Evolutionary conservation across 2,329 filamentous ascomycete genomes (phyloP).

Genomic region (Beauveria medogensis): DNA sequence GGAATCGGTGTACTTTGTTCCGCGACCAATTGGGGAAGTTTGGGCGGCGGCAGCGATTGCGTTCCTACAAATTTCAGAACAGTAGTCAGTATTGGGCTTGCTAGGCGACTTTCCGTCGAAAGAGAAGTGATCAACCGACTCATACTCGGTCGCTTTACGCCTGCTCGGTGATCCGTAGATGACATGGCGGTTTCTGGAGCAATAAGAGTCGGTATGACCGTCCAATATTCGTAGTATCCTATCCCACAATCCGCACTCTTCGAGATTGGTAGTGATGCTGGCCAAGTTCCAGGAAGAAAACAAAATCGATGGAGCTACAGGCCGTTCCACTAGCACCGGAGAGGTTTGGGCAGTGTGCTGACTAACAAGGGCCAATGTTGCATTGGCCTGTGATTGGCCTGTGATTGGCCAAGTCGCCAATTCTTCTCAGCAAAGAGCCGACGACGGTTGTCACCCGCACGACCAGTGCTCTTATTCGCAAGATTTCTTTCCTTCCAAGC

Average conservation of each 20-base stretch:
- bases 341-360: not conserved
- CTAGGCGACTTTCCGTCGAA: not conserved
- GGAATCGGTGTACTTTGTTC: conserved; percentile 85
- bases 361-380: not conserved
- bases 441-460: too few relatives aligned
- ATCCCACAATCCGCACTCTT: not conserved
- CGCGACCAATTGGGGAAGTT: conserved; percentile 83
- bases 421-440: not conserved
- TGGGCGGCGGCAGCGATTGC: conserved; percentile 87
- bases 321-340: not conserved
- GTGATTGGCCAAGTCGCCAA: not conserved
- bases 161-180: conserved; percentile 31
- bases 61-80: conserved; percentile 51
- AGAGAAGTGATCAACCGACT: conserved; percentile 8
- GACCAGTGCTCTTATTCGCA: not conserved
- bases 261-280: not conserved
- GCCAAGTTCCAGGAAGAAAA: not conserved
- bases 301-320: not conserved
- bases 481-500: not conserved
- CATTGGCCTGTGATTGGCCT: not conserved
- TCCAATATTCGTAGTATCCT: not conserved
- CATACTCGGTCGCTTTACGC: conserved; percentile 38
- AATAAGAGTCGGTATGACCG: not conserved
- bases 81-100: not conserved
- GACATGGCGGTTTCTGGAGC: conserved; percentile 23